These are phyloP conservation scores for Ocimum tenuiflorum DNA, from an alignment of 257 asterid species.

Conservation along the genomic window DNA sequence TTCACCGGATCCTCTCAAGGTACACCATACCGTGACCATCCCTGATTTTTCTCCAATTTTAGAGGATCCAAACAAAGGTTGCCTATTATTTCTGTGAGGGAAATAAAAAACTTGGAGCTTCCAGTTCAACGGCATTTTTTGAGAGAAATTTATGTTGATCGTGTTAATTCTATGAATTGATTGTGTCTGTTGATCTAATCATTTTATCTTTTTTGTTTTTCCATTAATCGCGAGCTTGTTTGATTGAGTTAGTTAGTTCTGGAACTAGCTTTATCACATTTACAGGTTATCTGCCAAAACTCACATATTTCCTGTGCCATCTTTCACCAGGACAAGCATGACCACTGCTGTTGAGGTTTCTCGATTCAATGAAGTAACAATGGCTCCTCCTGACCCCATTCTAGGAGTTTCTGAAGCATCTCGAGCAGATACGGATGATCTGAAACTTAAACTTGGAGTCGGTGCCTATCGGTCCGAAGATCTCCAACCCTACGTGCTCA, in stretches of 20 bases:
- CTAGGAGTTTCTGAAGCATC: slow-evolving; percentile 98
- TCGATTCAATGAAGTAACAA: slow-evolving; percentile 53
- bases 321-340: slow-evolving; percentile 56
- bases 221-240: too few species aligned
- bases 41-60: too few species aligned
- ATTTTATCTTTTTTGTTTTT: too few species aligned
- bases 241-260: background rate
- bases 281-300: background rate
- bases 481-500: slow-evolving; percentile 93
- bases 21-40: slow-evolving; percentile 5
- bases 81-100: slow-evolving; percentile 29
- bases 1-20: slow-evolving; percentile 37
- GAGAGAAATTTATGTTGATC: slow-evolving; percentile 30
- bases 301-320: slow-evolving; percentile 28
- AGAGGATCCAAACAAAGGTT: too few species aligned
- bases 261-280: background rate
- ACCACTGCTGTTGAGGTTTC: slow-evolving; percentile 50
- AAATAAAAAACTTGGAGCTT: slow-evolving; percentile 31
- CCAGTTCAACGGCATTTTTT: slow-evolving; percentile 28
- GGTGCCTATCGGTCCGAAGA: slow-evolving; percentile 98
- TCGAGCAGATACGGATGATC: slow-evolving; percentile 73
- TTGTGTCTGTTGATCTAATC: too few species aligned
- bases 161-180: background rate
- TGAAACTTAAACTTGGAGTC: slow-evolving; percentile 93
- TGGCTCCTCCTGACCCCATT: slow-evolving; percentile 99